phyloP scores from a whole-genome alignment of 2,329 filamentous ascomycete species.

The Hymenoscyphus fructigenus region DNA sequence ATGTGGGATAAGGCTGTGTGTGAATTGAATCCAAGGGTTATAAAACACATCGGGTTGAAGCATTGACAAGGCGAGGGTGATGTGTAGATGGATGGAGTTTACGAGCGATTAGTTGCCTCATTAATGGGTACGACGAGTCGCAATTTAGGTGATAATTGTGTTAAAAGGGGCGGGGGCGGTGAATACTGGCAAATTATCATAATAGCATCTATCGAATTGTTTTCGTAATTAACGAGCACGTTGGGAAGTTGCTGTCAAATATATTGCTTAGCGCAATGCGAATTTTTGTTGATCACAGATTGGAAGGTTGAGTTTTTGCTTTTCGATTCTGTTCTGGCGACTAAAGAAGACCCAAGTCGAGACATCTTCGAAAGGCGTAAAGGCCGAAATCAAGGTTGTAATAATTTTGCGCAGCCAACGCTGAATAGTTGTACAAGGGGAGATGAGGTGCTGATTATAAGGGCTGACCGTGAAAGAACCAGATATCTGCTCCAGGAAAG shows the following conservation, averaged over 20 bases:
- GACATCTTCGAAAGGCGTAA: conserved; percentile 32
- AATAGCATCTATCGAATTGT: conserved; percentile 22
- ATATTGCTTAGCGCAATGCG: conserved; percentile 27
- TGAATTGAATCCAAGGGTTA: not conserved
- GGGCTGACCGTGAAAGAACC: conserved; percentile 36
- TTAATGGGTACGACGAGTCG: conserved; percentile 22
- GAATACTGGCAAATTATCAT: conserved; percentile 30
- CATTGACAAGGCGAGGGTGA: conserved; percentile 1
- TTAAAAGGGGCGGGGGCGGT: conserved; percentile 15
- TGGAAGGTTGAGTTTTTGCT: conserved; percentile 31
- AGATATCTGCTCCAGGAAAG: conserved; percentile 35
- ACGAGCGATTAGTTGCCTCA: conserved; percentile 29
- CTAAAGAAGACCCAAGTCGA: conserved; percentile 38
- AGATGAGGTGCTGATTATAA: conserved; percentile 37
- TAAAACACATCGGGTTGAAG: not conserved
- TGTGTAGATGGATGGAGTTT: not conserved
- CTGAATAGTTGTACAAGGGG: conserved; percentile 40
- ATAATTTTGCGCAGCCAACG: conserved; percentile 34
- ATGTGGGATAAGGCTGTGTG: not conserved
- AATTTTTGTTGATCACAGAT: conserved; percentile 32
- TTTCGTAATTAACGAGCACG: conserved; percentile 30
- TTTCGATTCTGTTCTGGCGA: conserved; percentile 37
- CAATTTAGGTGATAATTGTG: conserved; percentile 14
- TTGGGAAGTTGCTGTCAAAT: conserved; percentile 33
- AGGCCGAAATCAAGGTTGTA: conserved; percentile 31